phyloP scores from a whole-genome alignment of 768 basidiomycete genomes.

The Gloeopeniophorella convolvens region DNA sequence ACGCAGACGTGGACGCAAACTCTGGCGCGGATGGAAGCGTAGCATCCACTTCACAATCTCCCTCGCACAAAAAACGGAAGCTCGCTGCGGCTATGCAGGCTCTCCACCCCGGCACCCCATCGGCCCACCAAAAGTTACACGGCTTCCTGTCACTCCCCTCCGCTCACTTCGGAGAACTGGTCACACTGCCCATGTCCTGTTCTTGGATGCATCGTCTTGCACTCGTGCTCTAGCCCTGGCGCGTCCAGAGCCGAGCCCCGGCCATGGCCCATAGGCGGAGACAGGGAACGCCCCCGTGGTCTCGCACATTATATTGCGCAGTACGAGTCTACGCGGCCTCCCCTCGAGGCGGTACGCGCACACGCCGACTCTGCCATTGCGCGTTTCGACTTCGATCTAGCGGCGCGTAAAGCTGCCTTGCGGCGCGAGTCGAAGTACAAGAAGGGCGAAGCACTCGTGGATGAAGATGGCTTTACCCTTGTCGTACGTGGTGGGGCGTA shows the following conservation, averaged over 20 bases:
- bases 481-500: constrained; percentile 91
- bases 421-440: constrained; percentile 54
- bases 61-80: constrained; percentile 31
- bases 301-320: constrained; percentile 63
- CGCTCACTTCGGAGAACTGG: constrained; percentile 60
- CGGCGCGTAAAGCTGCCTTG: constrained; percentile 38
- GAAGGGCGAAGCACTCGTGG: constrained; percentile 85
- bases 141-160: constrained; percentile 48
- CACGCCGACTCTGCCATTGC: constrained; percentile 78
- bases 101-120: constrained; percentile 13
- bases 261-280: constrained; percentile 48
- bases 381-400: constrained; percentile 66
- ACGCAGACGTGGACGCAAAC: constrained; percentile 32
- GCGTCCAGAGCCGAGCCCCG: constrained; percentile 38
- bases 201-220: constrained; percentile 67
- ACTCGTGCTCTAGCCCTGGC: constrained; percentile 50
- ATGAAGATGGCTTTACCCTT: constrained; percentile 92
- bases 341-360: constrained; percentile 63
- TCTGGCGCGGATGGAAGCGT: constrained; percentile 25
- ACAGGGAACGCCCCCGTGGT: constrained; percentile 56
- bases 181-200: constrained; percentile 62
- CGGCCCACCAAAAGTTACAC: constrained; percentile 43
- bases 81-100: constrained; percentile 8
- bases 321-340: constrained; percentile 65
- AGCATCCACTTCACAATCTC: constrained; percentile 11